phyloP scores from a whole-genome alignment of 208 protist species.

The Leishmania tropica region DNA sequence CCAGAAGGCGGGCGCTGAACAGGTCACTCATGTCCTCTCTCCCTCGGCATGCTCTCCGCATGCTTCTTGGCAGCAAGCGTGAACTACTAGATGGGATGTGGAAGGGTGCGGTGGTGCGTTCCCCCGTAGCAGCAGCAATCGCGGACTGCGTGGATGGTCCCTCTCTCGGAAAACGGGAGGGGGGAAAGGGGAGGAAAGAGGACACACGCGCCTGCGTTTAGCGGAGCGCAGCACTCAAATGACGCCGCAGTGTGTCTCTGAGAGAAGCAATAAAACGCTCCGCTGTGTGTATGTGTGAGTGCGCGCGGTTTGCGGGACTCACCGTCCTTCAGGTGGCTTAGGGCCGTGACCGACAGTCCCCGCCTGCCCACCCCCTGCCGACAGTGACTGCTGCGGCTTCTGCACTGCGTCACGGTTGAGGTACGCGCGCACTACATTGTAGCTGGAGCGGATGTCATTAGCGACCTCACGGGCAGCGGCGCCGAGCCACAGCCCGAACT shows the following conservation, averaged over 20 bases:
- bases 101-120: neutral
- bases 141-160: neutral
- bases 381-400: neutral
- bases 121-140: neutral
- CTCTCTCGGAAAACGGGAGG: neutral
- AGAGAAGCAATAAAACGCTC: neutral
- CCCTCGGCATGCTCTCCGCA: neutral
- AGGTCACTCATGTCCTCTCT: neutral
- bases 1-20: neutral
- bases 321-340: neutral
- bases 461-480: constrained; percentile 57
- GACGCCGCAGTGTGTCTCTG: neutral
- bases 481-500: constrained; percentile 54
- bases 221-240: neutral
- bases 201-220: neutral
- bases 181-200: too few relatives aligned
- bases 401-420: neutral
- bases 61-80: neutral
- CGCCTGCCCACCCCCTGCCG: neutral
- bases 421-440: constrained; percentile 18
- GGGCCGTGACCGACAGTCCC: neutral
- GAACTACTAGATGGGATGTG: neutral
- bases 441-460: constrained; percentile 37
- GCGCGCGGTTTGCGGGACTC: too few relatives aligned
- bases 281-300: neutral